Evolutionary conservation across 2,329 filamentous ascomycete species (phyloP).

Genomic region (Tolypocladium paradoxum): DNA sequence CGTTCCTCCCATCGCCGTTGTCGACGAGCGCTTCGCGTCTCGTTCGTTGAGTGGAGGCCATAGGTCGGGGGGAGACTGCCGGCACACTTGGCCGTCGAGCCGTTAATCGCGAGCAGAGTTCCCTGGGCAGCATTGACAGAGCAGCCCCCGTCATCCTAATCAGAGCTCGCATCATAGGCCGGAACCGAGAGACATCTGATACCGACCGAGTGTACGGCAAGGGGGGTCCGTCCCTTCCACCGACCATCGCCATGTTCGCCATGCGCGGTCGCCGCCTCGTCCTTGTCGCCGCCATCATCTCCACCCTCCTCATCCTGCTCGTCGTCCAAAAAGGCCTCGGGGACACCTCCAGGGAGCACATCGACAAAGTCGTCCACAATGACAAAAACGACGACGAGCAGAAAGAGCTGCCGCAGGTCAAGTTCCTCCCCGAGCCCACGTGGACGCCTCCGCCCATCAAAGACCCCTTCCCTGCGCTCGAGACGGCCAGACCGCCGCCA

Average conservation of each 20-base stretch:
- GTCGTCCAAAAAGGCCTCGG: background rate
- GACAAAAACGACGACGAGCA: background rate
- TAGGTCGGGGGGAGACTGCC: too few relatives aligned
- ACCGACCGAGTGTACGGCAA: background rate
- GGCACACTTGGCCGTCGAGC: too few relatives aligned
- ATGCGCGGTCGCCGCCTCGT: background rate
- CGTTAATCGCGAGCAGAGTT: too few relatives aligned
- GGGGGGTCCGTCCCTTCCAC: background rate
- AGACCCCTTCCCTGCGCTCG: slow-evolving; percentile 32
- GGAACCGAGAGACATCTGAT: background rate
- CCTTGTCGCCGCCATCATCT: background rate
- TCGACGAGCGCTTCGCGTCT: too few relatives aligned
- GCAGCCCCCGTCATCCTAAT: too few relatives aligned
- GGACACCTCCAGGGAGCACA: background rate
- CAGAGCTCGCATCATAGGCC: background rate
- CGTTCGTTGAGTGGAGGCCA: too few relatives aligned
- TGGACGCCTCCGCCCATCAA: slow-evolving; percentile 24
- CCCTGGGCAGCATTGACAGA: too few relatives aligned
- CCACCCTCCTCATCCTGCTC: background rate
- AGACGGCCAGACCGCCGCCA: slow-evolving; percentile 23
- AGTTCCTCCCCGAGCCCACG: slow-evolving; percentile 21
- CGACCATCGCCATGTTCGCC: background rate
- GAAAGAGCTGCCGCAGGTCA: background rate
- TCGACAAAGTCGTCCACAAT: background rate
- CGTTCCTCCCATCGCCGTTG: too few relatives aligned